Evolutionary conservation across 2,329 filamentous ascomycete species (phyloP), one percentile per base, ranked within the genome.

Genomic region (Fusarium praegraminearum): DNA sequence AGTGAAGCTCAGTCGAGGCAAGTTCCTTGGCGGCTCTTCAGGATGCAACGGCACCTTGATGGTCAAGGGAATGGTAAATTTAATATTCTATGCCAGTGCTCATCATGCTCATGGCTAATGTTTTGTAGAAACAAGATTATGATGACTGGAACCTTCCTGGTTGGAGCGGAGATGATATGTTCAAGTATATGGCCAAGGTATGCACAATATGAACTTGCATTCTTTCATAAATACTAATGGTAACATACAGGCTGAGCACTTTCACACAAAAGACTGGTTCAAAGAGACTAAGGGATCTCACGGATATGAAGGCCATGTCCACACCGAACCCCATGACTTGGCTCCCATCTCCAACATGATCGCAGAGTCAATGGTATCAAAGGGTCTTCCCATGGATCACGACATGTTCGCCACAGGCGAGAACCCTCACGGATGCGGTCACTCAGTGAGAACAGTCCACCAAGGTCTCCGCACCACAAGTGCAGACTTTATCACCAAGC

Each of bases 241-340:
- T 18, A 24, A 45, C 7, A 4, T 22, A 5, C 0, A 81, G 84
- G 80, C 85, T 2, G 87, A 90, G 67, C 86, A 83, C 3, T 90
- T 89, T 70, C 84, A 89, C 57, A 73, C 77, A 22, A 89, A 89
- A 72, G 77, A 83, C 30, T 89, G 86, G 86, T 87, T 88, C 75
- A 74, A 86, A 35, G 83, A 82, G 3, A 79, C 83, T 43, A 73
- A 79, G 11, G 78, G 78, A 4, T 79, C 79, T 10, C 87, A 90
- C 65, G 86, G 86, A 2, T 78, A 82, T 47, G 75, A 80, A 12
- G 87, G 87, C 0, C 84, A 83, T 22, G 78, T 90, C 2, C 82
- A 87, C 53, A 85, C 81, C 9, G 86, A 87, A 66, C 87, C 87
- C 0, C 86, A 89, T 62, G 86, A 88, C 62, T 77, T 88, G 1